Conservation (phyloP, 768 basidiomycete species). For the Suillus clintonianus region DNA sequence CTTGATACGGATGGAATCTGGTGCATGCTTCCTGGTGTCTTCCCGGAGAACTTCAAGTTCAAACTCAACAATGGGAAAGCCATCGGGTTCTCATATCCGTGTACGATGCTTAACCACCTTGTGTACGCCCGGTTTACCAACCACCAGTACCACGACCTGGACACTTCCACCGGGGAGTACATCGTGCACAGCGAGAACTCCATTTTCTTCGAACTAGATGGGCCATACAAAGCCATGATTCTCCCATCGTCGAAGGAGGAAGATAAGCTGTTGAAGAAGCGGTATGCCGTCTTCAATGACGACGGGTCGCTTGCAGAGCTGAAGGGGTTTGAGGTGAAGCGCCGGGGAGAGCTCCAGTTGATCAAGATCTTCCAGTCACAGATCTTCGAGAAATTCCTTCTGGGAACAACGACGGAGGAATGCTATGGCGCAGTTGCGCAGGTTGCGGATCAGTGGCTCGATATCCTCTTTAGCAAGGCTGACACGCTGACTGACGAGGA, state of each 20-base stretch:
- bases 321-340: slow-evolving; percentile 99
- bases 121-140: slow-evolving; percentile 96
- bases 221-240: slow-evolving; percentile 99
- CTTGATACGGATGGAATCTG: slow-evolving; percentile 99
- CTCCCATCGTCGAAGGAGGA: slow-evolving; percentile 99
- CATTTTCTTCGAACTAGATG: slow-evolving; percentile 99
- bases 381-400: slow-evolving; percentile 96
- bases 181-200: slow-evolving; percentile 91
- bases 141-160: slow-evolving; percentile 93
- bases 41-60: slow-evolving; percentile 98
- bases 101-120: slow-evolving; percentile 99
- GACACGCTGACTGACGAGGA: slow-evolving; percentile 88
- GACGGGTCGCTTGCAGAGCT: slow-evolving; percentile 97
- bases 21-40: slow-evolving; percentile 99
- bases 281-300: slow-evolving; percentile 98
- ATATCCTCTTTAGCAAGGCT: slow-evolving; percentile 87
- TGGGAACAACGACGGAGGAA: slow-evolving; percentile 90
- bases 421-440: slow-evolving; percentile 94
- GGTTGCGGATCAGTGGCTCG: slow-evolving; percentile 96
- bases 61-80: slow-evolving; percentile 85
- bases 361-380: slow-evolving; percentile 99
- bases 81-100: slow-evolving; percentile 91
- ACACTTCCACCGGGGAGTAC: slow-evolving; percentile 84
- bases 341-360: slow-evolving; percentile 94
- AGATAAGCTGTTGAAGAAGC: slow-evolving; percentile 96